Conservation (phyloP, 108 stramenopile genomes). For the Conticribra weissflogii region DNA sequence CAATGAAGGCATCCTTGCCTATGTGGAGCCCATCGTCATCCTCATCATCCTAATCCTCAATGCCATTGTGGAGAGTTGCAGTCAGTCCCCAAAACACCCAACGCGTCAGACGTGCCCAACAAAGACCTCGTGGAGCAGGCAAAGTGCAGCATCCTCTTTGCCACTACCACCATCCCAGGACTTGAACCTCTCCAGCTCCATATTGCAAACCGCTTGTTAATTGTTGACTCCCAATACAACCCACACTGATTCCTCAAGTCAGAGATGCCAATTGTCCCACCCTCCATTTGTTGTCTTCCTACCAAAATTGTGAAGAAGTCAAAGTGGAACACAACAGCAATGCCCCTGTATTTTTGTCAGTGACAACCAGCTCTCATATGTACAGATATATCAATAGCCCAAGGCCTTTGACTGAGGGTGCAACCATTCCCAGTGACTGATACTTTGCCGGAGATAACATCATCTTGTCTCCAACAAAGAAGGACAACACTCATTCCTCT, state of each 20-base stretch:
- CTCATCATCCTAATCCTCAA: constrained; percentile 94
- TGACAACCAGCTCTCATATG: constrained; percentile 38
- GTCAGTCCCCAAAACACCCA: constrained; percentile 33
- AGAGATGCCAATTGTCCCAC: constrained; percentile 35
- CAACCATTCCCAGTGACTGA: constrained; percentile 29
- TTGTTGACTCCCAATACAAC: too few relatives aligned
- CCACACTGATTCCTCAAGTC: too few relatives aligned
- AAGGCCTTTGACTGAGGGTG: constrained; percentile 28
- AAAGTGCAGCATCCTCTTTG: constrained; percentile 84
- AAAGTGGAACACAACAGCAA: constrained; percentile 23
- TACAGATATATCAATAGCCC: constrained; percentile 28
- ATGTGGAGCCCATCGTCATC: constrained; percentile 96
- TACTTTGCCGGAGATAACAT: constrained; percentile 38
- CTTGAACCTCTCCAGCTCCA: constrained; percentile 21
- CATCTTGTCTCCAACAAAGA: constrained; percentile 10
- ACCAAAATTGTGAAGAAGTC: constrained; percentile 12
- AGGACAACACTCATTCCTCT: constrained; percentile 30
- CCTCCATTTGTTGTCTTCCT: not conserved
- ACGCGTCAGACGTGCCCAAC: constrained; percentile 15
- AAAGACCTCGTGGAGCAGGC: constrained; percentile 56
- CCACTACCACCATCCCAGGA: constrained; percentile 16
- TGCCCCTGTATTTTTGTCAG: constrained; percentile 39
- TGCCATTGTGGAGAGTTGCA: constrained; percentile 86
- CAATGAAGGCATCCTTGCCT: constrained; percentile 59
- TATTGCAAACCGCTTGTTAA: constrained; percentile 13